Evolutionary conservation across 768 basidiomycete species (phyloP).

Genomic region (Naganishia kalamii): DNA sequence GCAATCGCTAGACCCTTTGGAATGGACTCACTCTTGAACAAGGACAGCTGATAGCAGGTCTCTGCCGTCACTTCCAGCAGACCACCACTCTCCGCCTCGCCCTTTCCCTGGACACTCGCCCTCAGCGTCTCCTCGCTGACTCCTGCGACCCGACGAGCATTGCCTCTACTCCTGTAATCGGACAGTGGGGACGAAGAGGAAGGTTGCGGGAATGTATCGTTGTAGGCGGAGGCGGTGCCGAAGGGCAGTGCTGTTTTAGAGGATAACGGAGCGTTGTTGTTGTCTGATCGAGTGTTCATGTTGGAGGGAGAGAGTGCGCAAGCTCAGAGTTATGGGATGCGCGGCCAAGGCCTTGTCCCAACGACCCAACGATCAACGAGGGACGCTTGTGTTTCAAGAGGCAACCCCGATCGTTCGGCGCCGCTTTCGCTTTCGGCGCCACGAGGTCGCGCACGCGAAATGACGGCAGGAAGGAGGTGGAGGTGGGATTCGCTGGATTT

Average conservation of each 20-base stretch:
- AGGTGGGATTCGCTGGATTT: too few relatives aligned
- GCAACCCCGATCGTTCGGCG: too few relatives aligned
- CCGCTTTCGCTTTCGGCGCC: too few relatives aligned
- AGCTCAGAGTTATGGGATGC: too few relatives aligned
- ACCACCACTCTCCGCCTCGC: slow-evolving; percentile 9
- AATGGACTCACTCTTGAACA: slow-evolving; percentile 38
- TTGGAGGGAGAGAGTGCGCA: not conserved
- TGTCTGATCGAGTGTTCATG: not conserved
- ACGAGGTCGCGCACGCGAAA: too few relatives aligned
- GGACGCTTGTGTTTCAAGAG: too few relatives aligned
- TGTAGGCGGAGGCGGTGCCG: slow-evolving; percentile 42
- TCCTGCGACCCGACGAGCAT: slow-evolving; percentile 31
- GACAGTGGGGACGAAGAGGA: slow-evolving; percentile 6
- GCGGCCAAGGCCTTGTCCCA: too few relatives aligned
- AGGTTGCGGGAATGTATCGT: slow-evolving; percentile 40
- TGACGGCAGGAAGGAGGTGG: too few relatives aligned
- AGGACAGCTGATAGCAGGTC: slow-evolving; percentile 43
- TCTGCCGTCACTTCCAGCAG: slow-evolving; percentile 30
- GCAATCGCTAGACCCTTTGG: not conserved
- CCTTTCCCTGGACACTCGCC: not conserved
- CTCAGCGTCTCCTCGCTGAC: not conserved
- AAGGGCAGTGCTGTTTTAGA: slow-evolving; percentile 18
- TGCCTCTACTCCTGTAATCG: slow-evolving; percentile 1
- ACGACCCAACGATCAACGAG: too few relatives aligned
- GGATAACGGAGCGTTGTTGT: not conserved